Evolutionary conservation across 495 filamentous ascomycete species (phyloP), one percentile per base, ranked within the genome.

Genomic region (Penicillium samsonianum): DNA sequence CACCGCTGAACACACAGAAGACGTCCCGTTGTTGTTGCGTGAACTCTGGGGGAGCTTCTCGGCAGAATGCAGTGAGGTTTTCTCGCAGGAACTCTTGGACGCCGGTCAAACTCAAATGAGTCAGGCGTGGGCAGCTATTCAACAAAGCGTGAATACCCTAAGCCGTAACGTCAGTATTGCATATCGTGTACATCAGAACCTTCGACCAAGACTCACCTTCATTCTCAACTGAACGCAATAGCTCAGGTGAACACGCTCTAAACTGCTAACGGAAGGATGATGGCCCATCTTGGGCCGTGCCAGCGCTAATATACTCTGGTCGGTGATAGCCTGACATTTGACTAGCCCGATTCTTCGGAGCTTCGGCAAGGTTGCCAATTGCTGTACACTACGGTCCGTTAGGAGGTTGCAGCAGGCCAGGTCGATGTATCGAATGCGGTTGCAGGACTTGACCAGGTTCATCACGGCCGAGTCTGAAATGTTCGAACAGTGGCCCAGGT

Each of bases 381-480:
- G 86, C 51, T 81, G 85, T n/a, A 99, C 87, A 45, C 91, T 96
- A 2, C 73, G 73, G 63, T 99, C 94, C 0, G 95, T 97, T 49
- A 99, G 79, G 58, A 87, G 85, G n/a, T 80, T 81, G 72, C 95
- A 99, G 76, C 95, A 98, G 11, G 95, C 95, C 47, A 99, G 73
- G 67, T 99, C 95, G 53, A 99, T 98, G 65, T 99, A 99, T 48
- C 95, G 81, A 60, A 99, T 97, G 31, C 95, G 84, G 73, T 92
- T 97, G 78, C 95, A 99, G 40, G 73, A 74, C 57, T 87, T 86
- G 37, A 96, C 91, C 8, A 99, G 79, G 40, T 86, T 84, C 48
- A 87, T 86, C 8, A 99, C 90, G 7, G 90, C 91, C 11, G 80
- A 70, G 73, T 99, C 95, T 0, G 92, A 96, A 63, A 99, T 91